A percentile compares a stretch with the other conserved stretches of the same genome.
Evolutionary conservation across 768 basidiomycete genomes (phyloP).

Genomic region (Paxillus involutus): DNA sequence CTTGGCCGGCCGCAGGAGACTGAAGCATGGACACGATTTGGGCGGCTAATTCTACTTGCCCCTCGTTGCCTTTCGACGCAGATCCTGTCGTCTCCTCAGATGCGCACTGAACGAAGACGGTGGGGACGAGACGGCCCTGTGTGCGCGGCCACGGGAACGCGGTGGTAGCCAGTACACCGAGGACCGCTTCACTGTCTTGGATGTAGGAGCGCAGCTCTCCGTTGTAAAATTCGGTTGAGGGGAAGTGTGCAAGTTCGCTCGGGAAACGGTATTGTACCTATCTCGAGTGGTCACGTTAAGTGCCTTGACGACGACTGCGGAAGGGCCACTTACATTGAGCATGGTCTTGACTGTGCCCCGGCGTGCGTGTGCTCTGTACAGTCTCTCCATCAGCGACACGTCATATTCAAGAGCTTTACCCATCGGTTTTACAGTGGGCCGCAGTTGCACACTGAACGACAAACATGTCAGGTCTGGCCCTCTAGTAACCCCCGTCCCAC

Average conservation of each 20-base stretch:
- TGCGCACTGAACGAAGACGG: conserved; percentile 57
- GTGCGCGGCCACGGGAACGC: conserved; percentile 59
- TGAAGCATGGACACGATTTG: conserved; percentile 45
- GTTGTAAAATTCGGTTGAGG: conserved; percentile 64
- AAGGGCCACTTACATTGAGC: conserved; percentile 42
- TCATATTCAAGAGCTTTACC: conserved; percentile 57
- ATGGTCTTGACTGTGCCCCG: conserved; percentile 53
- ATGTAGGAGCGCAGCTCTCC: conserved; percentile 50
- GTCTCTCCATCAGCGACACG: conserved; percentile 59
- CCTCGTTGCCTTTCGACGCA: conserved; percentile 60
- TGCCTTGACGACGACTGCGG: not conserved
- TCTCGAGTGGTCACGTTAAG: not conserved
- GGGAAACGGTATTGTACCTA: conserved; percentile 69
- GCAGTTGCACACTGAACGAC: conserved; percentile 56
- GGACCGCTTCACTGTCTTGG: conserved; percentile 33
- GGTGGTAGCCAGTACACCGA: conserved; percentile 37
- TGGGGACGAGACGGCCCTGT: conserved; percentile 41
- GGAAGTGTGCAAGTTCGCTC: conserved; percentile 54
- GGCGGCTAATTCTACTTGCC: conserved; percentile 54
- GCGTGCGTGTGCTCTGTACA: conserved; percentile 41
- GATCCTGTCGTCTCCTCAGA: conserved; percentile 59
- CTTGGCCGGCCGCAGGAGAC: not conserved
- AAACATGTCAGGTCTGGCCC: not conserved
- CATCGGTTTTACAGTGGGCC: conserved; percentile 63
- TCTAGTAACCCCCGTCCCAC: conserved; percentile 17